phyloP scores from a whole-genome alignment of 352 stramenopile species.

The Phytopythium montanum region DNA sequence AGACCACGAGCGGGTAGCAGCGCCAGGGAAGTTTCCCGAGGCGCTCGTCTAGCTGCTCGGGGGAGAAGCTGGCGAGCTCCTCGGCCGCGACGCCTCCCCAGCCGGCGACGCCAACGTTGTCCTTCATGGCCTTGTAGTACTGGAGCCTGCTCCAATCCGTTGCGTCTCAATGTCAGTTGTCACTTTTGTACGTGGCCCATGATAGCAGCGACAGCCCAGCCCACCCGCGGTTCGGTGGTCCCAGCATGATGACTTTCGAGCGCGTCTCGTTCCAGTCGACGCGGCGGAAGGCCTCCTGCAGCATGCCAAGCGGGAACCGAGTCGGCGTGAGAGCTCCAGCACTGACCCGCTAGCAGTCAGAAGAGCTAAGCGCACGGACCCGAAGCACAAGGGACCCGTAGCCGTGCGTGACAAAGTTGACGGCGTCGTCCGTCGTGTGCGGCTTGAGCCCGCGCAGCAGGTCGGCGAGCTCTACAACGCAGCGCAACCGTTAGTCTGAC shows the following conservation, averaged over 20 bases:
- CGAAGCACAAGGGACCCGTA: slow-evolving; percentile 68
- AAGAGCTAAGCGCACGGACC: slow-evolving; percentile 16
- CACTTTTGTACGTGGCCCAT: too few species aligned
- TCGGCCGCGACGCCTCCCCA: slow-evolving; percentile 57
- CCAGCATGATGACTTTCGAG: slow-evolving; percentile 74
- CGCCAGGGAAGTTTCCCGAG: slow-evolving; percentile 62
- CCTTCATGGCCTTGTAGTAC: slow-evolving; percentile 62
- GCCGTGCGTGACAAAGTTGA: slow-evolving; percentile 73
- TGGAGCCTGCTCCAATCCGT: slow-evolving; percentile 27
- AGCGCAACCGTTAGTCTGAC: slow-evolving; percentile 2
- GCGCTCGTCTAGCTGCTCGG: slow-evolving; percentile 39
- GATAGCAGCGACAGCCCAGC: neutral
- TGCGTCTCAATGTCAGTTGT: neutral
- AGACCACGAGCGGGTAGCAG: slow-evolving; percentile 58
- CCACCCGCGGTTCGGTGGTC: slow-evolving; percentile 65
- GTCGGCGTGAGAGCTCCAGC: neutral
- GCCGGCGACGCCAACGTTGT: slow-evolving; percentile 40
- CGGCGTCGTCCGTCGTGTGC: slow-evolving; percentile 43
- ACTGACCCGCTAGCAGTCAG: neutral
- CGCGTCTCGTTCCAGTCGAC: slow-evolving; percentile 71
- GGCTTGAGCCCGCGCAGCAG: slow-evolving; percentile 61
- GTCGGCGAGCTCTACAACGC: slow-evolving; percentile 29
- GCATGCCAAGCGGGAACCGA: neutral
- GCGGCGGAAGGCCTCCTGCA: slow-evolving; percentile 63
- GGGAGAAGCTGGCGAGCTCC: slow-evolving; percentile 42